Evolutionary conservation across 148 eudicot genomes (phyloP).

Genomic region (Nepenthes mirabilis): DNA sequence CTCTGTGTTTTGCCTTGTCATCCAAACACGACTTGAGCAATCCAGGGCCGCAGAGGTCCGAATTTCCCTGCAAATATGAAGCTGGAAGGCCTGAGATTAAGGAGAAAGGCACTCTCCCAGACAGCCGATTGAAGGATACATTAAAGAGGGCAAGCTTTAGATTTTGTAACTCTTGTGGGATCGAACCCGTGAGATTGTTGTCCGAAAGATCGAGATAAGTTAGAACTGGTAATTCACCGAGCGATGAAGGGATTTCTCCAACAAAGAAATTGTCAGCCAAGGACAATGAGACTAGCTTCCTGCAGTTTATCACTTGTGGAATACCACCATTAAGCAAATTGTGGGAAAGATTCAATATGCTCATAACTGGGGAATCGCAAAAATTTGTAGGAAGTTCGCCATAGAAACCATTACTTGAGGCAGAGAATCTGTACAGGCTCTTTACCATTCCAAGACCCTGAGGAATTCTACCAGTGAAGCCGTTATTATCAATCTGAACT

Average conservation of each 20-base stretch:
- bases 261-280: constrained; percentile 53
- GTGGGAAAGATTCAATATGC: constrained; percentile 69
- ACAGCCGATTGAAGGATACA: constrained; percentile 60
- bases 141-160: constrained; percentile 82
- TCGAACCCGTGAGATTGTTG: constrained; percentile 66
- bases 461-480: constrained; percentile 56
- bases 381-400: constrained; percentile 73
- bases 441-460: constrained; percentile 54
- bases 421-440: constrained; percentile 82
- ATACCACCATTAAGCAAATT: constrained; percentile 53
- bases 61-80: constrained; percentile 72
- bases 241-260: constrained; percentile 63
- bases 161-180: constrained; percentile 66
- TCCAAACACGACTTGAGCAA: constrained; percentile 45
- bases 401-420: constrained; percentile 51
- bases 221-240: constrained; percentile 65
- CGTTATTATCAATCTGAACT: constrained; percentile 93
- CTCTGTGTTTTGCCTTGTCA: constrained; percentile 17
- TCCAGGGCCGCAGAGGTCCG: constrained; percentile 63
- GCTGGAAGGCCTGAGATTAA: constrained; percentile 75
- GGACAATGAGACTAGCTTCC: constrained; percentile 62
- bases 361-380: constrained; percentile 87
- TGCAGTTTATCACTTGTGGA: constrained; percentile 55
- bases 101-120: constrained; percentile 52
- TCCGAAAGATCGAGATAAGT: constrained; percentile 88